A percentile compares a stretch with the other conserved stretches of the same genome.
These are phyloP conservation scores for Suillus alpinus DNA, from an alignment of 768 basidiomycete species.

Conservation along the genomic window DNA sequence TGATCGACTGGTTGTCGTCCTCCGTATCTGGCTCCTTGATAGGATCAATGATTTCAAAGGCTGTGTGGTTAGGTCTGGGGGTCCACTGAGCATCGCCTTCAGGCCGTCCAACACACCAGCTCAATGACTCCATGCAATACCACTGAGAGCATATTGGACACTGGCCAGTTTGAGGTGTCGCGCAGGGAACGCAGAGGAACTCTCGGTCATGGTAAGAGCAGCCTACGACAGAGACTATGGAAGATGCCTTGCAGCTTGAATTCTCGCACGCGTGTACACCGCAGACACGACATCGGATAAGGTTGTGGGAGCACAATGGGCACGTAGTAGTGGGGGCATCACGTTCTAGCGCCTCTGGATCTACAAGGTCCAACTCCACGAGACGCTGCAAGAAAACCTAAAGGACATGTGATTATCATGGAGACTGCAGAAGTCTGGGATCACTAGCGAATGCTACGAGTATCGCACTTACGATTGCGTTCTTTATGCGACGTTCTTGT, in stretches of 20 bases:
- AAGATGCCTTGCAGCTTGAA: background rate
- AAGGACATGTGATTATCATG: background rate
- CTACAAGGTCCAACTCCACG: background rate
- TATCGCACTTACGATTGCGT: background rate
- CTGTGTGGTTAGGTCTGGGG: background rate
- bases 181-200: background rate
- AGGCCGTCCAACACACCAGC: conserved; percentile 2
- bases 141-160: background rate
- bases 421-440: background rate
- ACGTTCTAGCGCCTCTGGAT: background rate
- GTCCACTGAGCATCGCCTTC: background rate
- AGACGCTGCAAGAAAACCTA: conserved; percentile 1
- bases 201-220: conserved; percentile 1
- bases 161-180: background rate
- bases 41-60: background rate
- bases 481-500: background rate
- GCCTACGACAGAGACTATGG: background rate
- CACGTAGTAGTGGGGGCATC: background rate
- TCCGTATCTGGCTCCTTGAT: background rate
- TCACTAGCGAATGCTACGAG: background rate
- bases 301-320: background rate
- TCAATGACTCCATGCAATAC: conserved; percentile 1
- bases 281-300: background rate
- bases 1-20: background rate
- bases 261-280: background rate